These are phyloP conservation scores for Paraconiothyrium sp. DNA, from an alignment of 2,329 filamentous ascomycete species.

Conservation along the genomic window DNA sequence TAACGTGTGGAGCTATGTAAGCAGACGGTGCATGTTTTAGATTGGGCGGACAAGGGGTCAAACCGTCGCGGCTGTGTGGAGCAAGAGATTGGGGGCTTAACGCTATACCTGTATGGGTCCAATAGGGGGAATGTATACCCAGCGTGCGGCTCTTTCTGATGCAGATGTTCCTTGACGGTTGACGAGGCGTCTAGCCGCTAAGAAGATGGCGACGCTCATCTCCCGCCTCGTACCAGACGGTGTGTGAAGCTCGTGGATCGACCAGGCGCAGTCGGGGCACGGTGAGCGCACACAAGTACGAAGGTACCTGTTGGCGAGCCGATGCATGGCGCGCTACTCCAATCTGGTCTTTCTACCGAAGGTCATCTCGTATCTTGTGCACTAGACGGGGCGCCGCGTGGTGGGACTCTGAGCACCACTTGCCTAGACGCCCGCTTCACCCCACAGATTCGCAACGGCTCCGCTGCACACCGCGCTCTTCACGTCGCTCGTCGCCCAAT, in stretches of 20 bases:
- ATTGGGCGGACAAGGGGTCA: slow-evolving; percentile 1
- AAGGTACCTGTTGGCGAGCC: not conserved
- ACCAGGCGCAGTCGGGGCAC: not conserved
- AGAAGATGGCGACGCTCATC: not conserved
- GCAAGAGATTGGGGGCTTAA: slow-evolving; percentile 1
- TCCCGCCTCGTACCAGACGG: not conserved
- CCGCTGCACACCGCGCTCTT: slow-evolving; percentile 7
- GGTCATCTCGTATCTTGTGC: not conserved
- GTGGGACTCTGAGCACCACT: not conserved
- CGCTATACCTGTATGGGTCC: not conserved
- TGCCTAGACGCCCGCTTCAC: not conserved
- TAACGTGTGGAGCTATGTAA: not conserved
- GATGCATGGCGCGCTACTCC: not conserved
- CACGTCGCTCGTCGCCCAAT: not conserved
- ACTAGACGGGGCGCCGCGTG: slow-evolving; percentile 5
- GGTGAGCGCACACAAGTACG: not conserved
- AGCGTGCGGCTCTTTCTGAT: slow-evolving; percentile 9
- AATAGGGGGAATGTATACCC: slow-evolving; percentile 8
- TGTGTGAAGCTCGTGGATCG: not conserved
- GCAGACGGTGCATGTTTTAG: slow-evolving; percentile 10
- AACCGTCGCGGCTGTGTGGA: slow-evolving; percentile 7
- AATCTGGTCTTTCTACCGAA: not conserved
- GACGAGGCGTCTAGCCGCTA: not conserved
- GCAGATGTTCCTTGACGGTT: not conserved
- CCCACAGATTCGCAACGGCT: slow-evolving; percentile 13